A percentile compares a stretch with the other conserved stretches of the same genome.
Evolutionary conservation across 2,329 filamentous ascomycete species (phyloP).

Genomic region (Epichloe gansuensis): DNA sequence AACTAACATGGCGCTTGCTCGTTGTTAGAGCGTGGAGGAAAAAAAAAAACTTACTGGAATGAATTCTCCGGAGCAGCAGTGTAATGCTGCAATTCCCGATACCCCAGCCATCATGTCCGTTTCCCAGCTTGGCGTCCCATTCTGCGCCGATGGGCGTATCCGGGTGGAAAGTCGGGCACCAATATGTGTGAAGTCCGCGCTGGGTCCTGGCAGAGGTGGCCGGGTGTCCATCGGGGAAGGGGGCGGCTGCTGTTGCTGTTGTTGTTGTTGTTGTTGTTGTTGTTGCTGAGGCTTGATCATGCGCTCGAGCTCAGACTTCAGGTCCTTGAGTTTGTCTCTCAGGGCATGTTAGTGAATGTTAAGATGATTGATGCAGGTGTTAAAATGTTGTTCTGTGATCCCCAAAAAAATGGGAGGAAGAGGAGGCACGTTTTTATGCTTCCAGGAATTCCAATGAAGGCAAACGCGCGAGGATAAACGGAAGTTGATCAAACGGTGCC

Average conservation of each 20-base stretch:
- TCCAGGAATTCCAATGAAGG: too few relatives aligned
- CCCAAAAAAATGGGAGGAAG: too few relatives aligned
- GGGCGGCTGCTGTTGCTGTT: slow-evolving; percentile 7
- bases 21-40: neutral
- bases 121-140: slow-evolving; percentile 42
- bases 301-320: slow-evolving; percentile 27
- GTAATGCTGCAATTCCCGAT: slow-evolving; percentile 48
- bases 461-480: neutral
- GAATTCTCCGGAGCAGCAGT: slow-evolving; percentile 35
- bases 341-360: slow-evolving; percentile 16
- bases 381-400: neutral
- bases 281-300: slow-evolving; percentile 17
- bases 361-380: neutral
- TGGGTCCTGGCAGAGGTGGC: slow-evolving; percentile 8
- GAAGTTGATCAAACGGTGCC: neutral
- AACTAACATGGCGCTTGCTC: neutral
- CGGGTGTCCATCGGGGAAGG: slow-evolving; percentile 11
- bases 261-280: slow-evolving; percentile 2
- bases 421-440: too few relatives aligned
- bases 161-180: slow-evolving; percentile 38
- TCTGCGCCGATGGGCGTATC: slow-evolving; percentile 33
- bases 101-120: slow-evolving; percentile 48
- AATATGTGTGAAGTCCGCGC: slow-evolving; percentile 26
- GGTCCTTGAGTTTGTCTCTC: slow-evolving; percentile 25
- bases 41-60: slow-evolving; percentile 30